Percentiles rank a stretch among this genome's conserved stretches.
Conservation (phyloP, 805 yeast genomes). For the Candida vartiovaarae region DNA sequence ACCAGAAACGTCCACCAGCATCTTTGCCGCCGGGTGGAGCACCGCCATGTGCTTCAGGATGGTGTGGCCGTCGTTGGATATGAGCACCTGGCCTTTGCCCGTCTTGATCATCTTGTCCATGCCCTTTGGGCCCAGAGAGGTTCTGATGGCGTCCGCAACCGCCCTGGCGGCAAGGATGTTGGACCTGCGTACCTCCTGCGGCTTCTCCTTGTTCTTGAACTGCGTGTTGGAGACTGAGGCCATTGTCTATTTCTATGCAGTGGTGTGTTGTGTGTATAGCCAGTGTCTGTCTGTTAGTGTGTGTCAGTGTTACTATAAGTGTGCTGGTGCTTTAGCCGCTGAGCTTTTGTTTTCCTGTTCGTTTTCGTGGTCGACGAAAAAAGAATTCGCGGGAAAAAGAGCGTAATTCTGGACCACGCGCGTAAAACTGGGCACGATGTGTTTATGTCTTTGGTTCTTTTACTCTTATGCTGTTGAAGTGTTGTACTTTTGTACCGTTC, state of each 20-base stretch:
- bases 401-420: no score
- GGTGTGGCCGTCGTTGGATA: constrained; percentile 98
- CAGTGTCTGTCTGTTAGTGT: no score
- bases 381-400: no score
- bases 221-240: constrained; percentile 58
- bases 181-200: constrained; percentile 94
- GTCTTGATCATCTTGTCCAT: constrained; percentile 99
- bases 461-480: no score
- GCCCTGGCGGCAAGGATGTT: constrained; percentile 99
- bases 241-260: not conserved
- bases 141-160: constrained; percentile 93
- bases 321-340: no score
- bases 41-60: constrained; percentile 97
- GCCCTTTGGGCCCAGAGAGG: constrained; percentile 95
- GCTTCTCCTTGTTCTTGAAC: constrained; percentile 92
- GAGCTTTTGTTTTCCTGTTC: no score
- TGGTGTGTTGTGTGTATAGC: no score
- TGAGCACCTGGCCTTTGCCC: constrained; percentile 84
- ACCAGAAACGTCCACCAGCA: constrained; percentile 94
- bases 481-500: no score
- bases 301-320: no score
- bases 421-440: no score
- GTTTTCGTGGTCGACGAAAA: no score
- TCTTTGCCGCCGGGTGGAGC: constrained; percentile 96
- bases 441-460: no score